Evolutionary conservation across 2,329 filamentous ascomycete genomes (phyloP), one percentile per base, ranked within the genome.

Genomic region (Meredithiella fracta): DNA sequence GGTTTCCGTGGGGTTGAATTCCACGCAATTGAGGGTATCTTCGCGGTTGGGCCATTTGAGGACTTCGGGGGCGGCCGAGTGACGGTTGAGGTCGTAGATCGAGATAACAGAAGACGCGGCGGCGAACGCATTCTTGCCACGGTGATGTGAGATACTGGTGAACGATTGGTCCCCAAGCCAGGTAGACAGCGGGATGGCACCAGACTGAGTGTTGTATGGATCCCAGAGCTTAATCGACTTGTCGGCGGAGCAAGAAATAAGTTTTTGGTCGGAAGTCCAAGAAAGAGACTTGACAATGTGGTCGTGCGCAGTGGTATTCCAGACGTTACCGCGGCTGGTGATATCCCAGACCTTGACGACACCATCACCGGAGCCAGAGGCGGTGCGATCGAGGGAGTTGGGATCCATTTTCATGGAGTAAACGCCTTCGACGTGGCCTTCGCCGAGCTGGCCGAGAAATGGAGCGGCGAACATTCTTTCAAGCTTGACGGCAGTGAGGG

Each of bases 1-100:
- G 0, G 91, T 95, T 72, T 98, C 92, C 38, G 86, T 85, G 66
- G 94, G 85, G 70, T 97, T 98, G 73, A 97, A 94, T 44, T 86
- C 78, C 58, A 96, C 78, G 11, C 85, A 78, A 47, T 81, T 94
- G 68, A 97, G 92, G 3, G 92, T 97, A 68, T 95, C 92, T 58
- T 86, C 83, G 8, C 83, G 80, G 3, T 85, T 92, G 3, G 91
- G 91, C 88, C 90, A 96, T 60, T 80, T 77, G 14, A 96, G 75
- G 23, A 85, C 83, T 67, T 95, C 87, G 4, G 86, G 83, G 0
- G 89, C 85, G 0, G 85, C 82, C 26, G 85, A 87, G 57, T 87
- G 83, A 47, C 86, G 79, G 54, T 86, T 83, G 49, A 92, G 77
- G 66, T 96, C 91, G 68, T 95, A 96, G 61, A 98, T 82, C 22